These are phyloP conservation scores for Abrus precatorius DNA, from an alignment of 306 rosid species.

Conservation along the genomic window DNA sequence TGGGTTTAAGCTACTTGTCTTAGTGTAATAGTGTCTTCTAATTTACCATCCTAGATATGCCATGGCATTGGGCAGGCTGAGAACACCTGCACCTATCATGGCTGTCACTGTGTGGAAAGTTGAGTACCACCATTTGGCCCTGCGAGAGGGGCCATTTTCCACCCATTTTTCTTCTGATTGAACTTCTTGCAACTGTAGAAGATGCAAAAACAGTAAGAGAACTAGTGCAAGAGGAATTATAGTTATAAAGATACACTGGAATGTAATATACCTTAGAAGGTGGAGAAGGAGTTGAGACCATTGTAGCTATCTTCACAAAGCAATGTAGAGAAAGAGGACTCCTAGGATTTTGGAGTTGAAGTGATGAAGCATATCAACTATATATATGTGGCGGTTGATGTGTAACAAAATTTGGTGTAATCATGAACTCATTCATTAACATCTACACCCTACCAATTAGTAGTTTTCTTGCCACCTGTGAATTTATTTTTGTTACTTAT, in stretches of 20 bases:
- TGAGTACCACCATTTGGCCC: slow-evolving; percentile 96
- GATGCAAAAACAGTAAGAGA: neutral
- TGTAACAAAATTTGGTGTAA: slow-evolving; percentile 40
- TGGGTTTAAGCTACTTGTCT: neutral
- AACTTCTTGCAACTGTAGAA: slow-evolving; percentile 55
- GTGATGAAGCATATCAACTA: slow-evolving; percentile 44
- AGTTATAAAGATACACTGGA: neutral
- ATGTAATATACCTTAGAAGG: slow-evolving; percentile 63
- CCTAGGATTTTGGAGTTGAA: slow-evolving; percentile 44
- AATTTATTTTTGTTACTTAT: neutral
- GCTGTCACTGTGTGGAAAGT: slow-evolving; percentile 94
- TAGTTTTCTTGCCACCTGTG: slow-evolving; percentile 41
- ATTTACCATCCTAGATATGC: slow-evolving; percentile 92
- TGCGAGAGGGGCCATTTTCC: slow-evolving; percentile 62
- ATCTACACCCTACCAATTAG: slow-evolving; percentile 22
- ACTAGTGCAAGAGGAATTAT: neutral
- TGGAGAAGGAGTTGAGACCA: slow-evolving; percentile 68
- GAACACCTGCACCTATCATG: slow-evolving; percentile 96
- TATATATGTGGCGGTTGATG: slow-evolving; percentile 49
- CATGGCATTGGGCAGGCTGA: slow-evolving; percentile 94
- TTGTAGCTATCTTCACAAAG: slow-evolving; percentile 43
- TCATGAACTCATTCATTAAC: slow-evolving; percentile 37
- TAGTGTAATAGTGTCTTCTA: neutral
- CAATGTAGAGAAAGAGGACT: slow-evolving; percentile 39
- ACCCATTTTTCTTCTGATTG: slow-evolving; percentile 61